A percentile compares a stretch with the other conserved stretches of the same genome.
These are phyloP conservation scores for Paramecium biaurelia DNA, from an alignment of 73 alveolate genomes.

Conservation along the genomic window DNA sequence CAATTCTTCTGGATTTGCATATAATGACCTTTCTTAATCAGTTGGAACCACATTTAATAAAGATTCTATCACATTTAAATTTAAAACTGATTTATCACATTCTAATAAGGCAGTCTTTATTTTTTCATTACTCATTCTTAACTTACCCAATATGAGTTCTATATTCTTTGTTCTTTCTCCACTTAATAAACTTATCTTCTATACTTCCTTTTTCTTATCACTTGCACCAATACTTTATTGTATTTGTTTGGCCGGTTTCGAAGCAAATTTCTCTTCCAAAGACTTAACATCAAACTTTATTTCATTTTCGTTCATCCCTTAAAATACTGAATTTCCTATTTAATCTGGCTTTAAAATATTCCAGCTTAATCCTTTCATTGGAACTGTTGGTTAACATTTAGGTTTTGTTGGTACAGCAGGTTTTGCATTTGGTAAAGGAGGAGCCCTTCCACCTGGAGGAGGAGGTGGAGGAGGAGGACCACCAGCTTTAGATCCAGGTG, in stretches of 20 bases:
- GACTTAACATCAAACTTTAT: constrained; percentile 65
- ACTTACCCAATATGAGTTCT: constrained; percentile 68
- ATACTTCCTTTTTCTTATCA: constrained; percentile 65
- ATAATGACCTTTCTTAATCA: constrained; percentile 59
- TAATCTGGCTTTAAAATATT: constrained; percentile 65
- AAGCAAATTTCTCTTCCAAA: constrained; percentile 64
- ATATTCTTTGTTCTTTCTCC: constrained; percentile 69
- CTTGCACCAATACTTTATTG: neutral
- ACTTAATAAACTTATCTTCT: constrained; percentile 58
- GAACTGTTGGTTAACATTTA: constrained; percentile 68
- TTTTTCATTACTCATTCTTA: constrained; percentile 68
- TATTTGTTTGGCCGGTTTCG: constrained; percentile 24
- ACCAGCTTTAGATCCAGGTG: constrained; percentile 55
- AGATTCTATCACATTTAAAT: constrained; percentile 62
- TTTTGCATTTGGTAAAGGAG: constrained; percentile 62
- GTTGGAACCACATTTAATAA: constrained; percentile 69
- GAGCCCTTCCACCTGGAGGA: constrained; percentile 63
- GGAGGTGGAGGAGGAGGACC: constrained; percentile 78
- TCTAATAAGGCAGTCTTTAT: constrained; percentile 71
- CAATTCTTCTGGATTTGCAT: constrained; percentile 66
- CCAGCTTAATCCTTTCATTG: constrained; percentile 77
- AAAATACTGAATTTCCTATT: constrained; percentile 73
- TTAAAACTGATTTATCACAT: constrained; percentile 66
- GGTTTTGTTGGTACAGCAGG: constrained; percentile 55
- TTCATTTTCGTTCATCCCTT: constrained; percentile 73